Base-by-base conservation (phyloP, 1,139 yeast species). In the Schwanniomyces etchellsii region DNA sequence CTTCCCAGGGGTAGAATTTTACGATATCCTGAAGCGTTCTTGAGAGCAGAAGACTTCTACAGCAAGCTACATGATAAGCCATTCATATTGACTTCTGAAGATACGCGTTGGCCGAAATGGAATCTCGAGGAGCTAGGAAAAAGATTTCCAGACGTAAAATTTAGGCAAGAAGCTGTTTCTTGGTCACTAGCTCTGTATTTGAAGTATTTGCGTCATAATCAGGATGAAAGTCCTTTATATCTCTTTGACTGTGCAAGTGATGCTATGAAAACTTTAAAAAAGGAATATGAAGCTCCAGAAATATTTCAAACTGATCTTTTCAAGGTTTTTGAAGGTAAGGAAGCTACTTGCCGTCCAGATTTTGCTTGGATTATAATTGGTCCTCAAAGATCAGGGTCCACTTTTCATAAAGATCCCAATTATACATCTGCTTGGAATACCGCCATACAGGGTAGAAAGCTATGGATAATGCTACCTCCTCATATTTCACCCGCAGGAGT, bases 401-500 rank as follows among this genome's bases (percentile, higher is more conserved):
- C 94, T 0, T 88, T 86, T 54, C 96, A 88, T 53, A 86, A 88
- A 45, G 96, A 88, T 48, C 96, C 96, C 3, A 88, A 88, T 50
- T 76, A 77, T 28, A 88, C 96, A 0, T 77, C 83, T 32, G 96
- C 96, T 0, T 88, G 96, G 96, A 88, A 88, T 52, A 74, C 86
- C 0, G 78, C 81, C 3, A 53, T 88, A 1, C 61, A 72, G 1
- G 95, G 96, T 1, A 64, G 74, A 34, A 88, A 88, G 51, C 64
- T 86, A 31, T 88, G 96, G 96, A 62, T 86, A 14, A 84, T 88
- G 94, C 62, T 84, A 15, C 95, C 95, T 1, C 91, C 94, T 0
- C 62, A 65, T 17, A 56, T 70, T 3, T 70, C 72, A 3, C 96
- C 96, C 1, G 96, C 96, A 0, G 96, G 96, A 0, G 89, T 88